Percentiles rank a stretch among this genome's conserved stretches.
phyloP scores from a whole-genome alignment of 169 alveolate species.

The Cryptosporidium sp. region DNA sequence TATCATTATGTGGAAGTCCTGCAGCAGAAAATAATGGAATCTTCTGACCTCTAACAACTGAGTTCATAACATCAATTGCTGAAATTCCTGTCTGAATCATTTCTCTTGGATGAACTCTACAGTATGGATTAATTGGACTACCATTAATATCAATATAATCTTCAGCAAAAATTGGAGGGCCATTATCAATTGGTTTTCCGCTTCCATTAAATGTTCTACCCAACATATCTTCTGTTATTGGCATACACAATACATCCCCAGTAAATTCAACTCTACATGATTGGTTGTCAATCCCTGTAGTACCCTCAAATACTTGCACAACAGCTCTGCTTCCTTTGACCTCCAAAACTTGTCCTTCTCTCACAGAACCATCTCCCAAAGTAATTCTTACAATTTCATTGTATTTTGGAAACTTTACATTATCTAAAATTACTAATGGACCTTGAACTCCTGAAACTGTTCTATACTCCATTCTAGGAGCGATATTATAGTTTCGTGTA shows the following conservation, averaged over 20 bases:
- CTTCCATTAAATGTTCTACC: conserved; percentile 99
- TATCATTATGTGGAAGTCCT: conserved; percentile 99
- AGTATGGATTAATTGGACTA: conserved; percentile 97
- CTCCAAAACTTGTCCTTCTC: conserved; percentile 98
- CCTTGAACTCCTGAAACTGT: conserved; percentile 97
- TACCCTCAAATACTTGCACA: conserved; percentile 99
- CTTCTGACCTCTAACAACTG: conserved; percentile 99
- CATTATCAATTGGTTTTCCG: conserved; percentile 99
- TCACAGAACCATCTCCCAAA: conserved; percentile 96
- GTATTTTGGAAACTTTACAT: conserved; percentile 98
- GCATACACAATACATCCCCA: conserved; percentile 98
- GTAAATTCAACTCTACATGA: conserved; percentile 97
- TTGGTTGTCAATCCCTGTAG: conserved; percentile 98
- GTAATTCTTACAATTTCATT: conserved; percentile 97
- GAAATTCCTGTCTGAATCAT: conserved; percentile 99
- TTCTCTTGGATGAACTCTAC: conserved; percentile 98
- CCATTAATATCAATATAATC: conserved; percentile 97
- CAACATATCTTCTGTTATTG: conserved; percentile 98
- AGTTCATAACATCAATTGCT: conserved; percentile 99
- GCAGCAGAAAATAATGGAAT: conserved; percentile 99
- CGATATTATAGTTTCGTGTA: conserved; percentile 89
- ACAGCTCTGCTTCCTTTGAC: conserved; percentile 97
- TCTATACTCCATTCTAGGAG: conserved; percentile 96
- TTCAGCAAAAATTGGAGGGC: conserved; percentile 98
- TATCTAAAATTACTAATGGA: conserved; percentile 98